Evolutionary conservation across 805 yeast species (phyloP), one percentile per base, ranked within the genome.

Genomic region (Sugiyamaella mastotermitis): DNA sequence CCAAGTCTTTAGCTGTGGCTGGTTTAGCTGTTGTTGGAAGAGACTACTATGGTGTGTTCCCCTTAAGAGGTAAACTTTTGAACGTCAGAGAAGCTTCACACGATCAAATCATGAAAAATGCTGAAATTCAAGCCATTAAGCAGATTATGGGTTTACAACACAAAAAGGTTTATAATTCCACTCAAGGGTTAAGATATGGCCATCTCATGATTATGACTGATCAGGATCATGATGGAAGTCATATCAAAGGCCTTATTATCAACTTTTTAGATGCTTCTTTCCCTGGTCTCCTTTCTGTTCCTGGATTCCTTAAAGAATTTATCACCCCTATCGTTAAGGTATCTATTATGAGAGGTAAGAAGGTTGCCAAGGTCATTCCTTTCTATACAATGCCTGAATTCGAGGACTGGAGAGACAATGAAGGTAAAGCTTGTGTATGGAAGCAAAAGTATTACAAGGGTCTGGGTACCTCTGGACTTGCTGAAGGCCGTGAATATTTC

Each of bases 191-290:
- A 46, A 77, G 98, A 58, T 92, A 92, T 56, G 98, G 98, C 25
- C 95, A 87, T 58, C 74, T 92, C 36, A 92, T 92, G 97, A 87
- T 92, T 57, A 92, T 92, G 97, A 87, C 98, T 5, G 98, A 92
- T 82, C 98, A 92, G 65, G 98, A 92, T 85, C 95, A 88, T 52
- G 98, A 92, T 71, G 98, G 98, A 45, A 83, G 95, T 13, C 98
- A 92, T 67, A 92, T 92, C 59, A 92, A 92, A 58, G 98, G 98
- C 48, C 72, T 92, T 49, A 75, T 92, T 41, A 92, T 92, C 54
- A 92, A 92, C 59, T 92, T 92, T 55, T 65, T 92, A 42, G 97
- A 90, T 60, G 74, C 90, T 3, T 82, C 95, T 22, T 92, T 92
- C 66, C 97, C 97, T 1, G 98, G 97, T 1, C 65, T 92, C 48